Conservation (phyloP, 1,139 yeast genomes). For the Kodamaea ohmeri region DNA sequence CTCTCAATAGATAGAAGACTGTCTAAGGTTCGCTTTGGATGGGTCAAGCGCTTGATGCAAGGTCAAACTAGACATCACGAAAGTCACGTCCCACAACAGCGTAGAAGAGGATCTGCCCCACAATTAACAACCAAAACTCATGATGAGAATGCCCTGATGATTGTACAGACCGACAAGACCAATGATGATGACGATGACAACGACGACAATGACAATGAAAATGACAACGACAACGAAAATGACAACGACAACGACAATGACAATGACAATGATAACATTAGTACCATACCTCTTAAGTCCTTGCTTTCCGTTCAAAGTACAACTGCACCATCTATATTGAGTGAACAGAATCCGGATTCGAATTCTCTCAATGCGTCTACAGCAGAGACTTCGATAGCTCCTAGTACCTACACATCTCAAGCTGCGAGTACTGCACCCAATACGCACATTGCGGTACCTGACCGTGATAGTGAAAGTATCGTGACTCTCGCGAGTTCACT, state of each 20-base stretch:
- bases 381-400: constrained; percentile 53
- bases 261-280: constrained; percentile 36
- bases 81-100: constrained; percentile 8
- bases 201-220: too few species aligned
- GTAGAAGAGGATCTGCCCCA: constrained; percentile 1
- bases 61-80: constrained; percentile 32
- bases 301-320: constrained; percentile 50
- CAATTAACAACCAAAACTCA: neutral
- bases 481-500: constrained; percentile 55
- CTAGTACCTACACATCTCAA: constrained; percentile 25
- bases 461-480: constrained; percentile 52
- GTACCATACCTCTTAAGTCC: constrained; percentile 54
- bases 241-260: too few species aligned
- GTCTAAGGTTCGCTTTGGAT: constrained; percentile 38
- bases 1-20: constrained; percentile 14
- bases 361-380: constrained; percentile 46
- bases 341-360: constrained; percentile 39
- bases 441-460: constrained; percentile 14
- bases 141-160: neutral
- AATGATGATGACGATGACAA: too few species aligned
- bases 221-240: too few species aligned
- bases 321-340: constrained; percentile 41
- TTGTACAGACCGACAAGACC: constrained; percentile 1
- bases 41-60: constrained; percentile 49
- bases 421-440: constrained; percentile 6